Evolutionary conservation across 2,329 filamentous ascomycete genomes (phyloP), one percentile per base, ranked within the genome.

Genomic region (Aspergillus sp.): DNA sequence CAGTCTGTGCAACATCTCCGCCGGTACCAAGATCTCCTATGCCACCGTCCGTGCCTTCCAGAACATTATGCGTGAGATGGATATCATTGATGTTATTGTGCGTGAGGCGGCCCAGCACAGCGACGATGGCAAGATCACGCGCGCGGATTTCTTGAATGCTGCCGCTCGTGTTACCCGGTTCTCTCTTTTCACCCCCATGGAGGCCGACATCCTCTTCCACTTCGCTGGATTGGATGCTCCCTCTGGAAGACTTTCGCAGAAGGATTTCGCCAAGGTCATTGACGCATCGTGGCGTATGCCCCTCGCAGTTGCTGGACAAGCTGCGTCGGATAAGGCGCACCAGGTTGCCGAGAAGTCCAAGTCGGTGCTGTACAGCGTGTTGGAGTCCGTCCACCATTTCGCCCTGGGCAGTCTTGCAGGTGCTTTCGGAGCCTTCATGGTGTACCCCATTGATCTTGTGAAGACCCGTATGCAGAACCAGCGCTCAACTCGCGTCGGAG

Each of bases 381-480:
- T 91, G 13, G 90, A 93, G 73, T 96, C 93, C 1, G 86, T 83
- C 2, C 96, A 97, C 77, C 93, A 96, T 82, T 99, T 99, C 74
- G 87, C 82, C 3, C 86, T 99, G 6, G 95, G 95, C 61, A 92
- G 90, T 74, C 68, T 96, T 68, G 95, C 95, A 7, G 95, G 95
- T 78, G 95, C 95, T 8, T 99, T 99, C 74, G 95, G 95, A 75
- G 95, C 95, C 11, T 98, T 99, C 76, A 97, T 99, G 92, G 95
- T 99, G 57, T 99, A 99, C 76, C 95, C 95, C 23, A 98, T 99
- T 73, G 95, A 99, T 81, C 81, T 99, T 63, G 95, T 99, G 77
- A 99, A 99, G 86, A 99, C 95, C 1, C 88, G 95, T 62, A 90
- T 99, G 88, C 95, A 99, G 79, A 99, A 99, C 81, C 95, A 99